Conservation (phyloP, 306 rosid species). For the Lathyrus oleraceus region DNA sequence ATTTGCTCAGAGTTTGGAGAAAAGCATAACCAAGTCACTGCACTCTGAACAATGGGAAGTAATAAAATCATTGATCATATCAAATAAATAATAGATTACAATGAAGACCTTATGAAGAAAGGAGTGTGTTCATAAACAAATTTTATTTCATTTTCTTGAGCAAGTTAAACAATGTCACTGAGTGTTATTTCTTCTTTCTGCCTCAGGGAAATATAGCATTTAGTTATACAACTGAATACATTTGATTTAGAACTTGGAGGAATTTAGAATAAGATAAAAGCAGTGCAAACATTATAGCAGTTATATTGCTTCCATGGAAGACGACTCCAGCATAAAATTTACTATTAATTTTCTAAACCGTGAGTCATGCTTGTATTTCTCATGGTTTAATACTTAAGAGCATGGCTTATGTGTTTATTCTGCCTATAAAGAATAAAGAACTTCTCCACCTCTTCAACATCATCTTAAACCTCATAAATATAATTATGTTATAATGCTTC, state of each 20-base stretch:
- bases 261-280: no score
- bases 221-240: background rate
- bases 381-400: no score
- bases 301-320: no score
- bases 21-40: constrained; percentile 98
- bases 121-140: background rate
- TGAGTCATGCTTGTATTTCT: no score
- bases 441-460: no score
- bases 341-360: no score
- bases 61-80: constrained; percentile 27
- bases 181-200: constrained; percentile 9
- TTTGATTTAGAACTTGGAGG: constrained; percentile 7
- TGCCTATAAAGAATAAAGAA: no score
- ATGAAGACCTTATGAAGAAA: constrained; percentile 7
- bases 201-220: background rate
- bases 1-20: constrained; percentile 80
- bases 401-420: no score
- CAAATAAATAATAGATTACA: constrained; percentile 15
- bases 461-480: no score
- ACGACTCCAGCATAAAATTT: no score
- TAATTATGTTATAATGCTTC: no score
- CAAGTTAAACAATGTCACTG: background rate
- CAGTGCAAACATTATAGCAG: no score
- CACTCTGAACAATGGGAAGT: constrained; percentile 64
- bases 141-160: constrained; percentile 5